Evolutionary conservation across 352 stramenopile species (phyloP), one percentile per base, ranked within the genome.

Genomic region (Globisporangium parvum): DNA sequence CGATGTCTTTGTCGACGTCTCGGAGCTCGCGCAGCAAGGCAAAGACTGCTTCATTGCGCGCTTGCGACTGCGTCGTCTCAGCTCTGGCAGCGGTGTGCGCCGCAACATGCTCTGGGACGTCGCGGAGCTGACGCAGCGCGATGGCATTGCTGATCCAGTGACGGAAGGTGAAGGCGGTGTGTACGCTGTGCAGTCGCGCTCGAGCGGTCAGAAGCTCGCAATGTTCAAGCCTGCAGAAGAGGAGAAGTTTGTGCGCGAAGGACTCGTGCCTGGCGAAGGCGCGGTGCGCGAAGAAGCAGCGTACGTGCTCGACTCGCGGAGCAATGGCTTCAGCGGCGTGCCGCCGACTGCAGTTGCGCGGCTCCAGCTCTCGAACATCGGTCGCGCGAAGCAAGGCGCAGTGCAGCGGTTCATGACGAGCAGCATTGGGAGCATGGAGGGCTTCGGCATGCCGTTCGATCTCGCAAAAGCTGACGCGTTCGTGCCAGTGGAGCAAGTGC

Each of bases 191-290:
- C 73, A 83, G 45, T 88, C 76, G 52, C 70, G 73, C 28, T 75
- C 72, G 1, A 88, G 75, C 31, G 80, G 80, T 12, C 62, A 81
- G 51, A 93, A 91, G 47, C 58, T 93, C n/a, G 82, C 78, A 12
- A 78, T 93, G 53, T 93, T 91, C 58, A 93, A 93, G 50, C 82
- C 82, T 23, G 74, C 72, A 14, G 80, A 91, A 50, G 82, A 93
- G 56, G 82, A 93, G 31, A 81, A 71, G 47, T 91, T 93, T 51
- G 75, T 88, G 10, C 78, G 82, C 33, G 79, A 88, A 57, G 79
- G 81, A 11, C 70, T 91, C 3, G 58, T 71, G 31, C 64, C 69
- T 20, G 82, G 80, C n/a, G 80, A 89, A 71, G 80, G 82, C 21
- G 84, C 84, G 1, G 63, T 93, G 31, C 78, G 84, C 15, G 84